Base-by-base conservation (phyloP, 768 basidiomycete species). In the Cytidiella melzeri region DNA sequence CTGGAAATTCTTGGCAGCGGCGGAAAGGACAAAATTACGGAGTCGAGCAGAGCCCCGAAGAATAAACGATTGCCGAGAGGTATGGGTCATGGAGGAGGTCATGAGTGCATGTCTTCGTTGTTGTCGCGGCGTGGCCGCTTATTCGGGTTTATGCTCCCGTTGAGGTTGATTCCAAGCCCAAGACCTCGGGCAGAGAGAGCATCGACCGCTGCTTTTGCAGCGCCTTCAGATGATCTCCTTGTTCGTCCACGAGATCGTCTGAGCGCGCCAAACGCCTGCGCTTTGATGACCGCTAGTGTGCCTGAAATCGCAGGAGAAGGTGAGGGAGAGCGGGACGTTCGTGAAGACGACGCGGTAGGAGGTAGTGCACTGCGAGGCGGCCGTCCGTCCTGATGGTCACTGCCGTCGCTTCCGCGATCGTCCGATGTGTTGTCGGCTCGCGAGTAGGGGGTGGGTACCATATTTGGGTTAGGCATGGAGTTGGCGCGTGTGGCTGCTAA, bases 251-350 rank as follows among this genome's bases (percentile, higher is more conserved):
- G 80, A 47, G 88, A 85, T 64, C 89, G 76, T 45, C 89, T 83
- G 55, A 90, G 71, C 18, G 87, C 87, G 26, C 89, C 90, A 63
- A 92, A 92, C 34, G 90, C 84, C 63, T 92, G 88, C 38, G 89
- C 89, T 69, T 92, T 92, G 69, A 92, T 90, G 50, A 92, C 88
- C 46, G 90, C 89, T 41, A 92, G 77, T 25, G 90, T 92, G 21
- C 86, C 84, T 43, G 84, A 88, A 61, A 89, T 72, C 23, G 71
- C 71, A 51, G 74, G 69, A 46, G 59, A 47, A 27, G 63, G 63
- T 37, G 64, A 63, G 15, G 75, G 74, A 42, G 77, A 75, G 42
- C 71, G 76, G 30, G 76, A 76, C 30, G 70, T 67, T 23, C 70
- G 70, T 3, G 67, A 18, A 69, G 66, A 75, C 65, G 47, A 69